Evolutionary conservation across 1,284 basidiomycete genomes (phyloP), one percentile per base, ranked within the genome.

Genomic region (Mycena sp.): DNA sequence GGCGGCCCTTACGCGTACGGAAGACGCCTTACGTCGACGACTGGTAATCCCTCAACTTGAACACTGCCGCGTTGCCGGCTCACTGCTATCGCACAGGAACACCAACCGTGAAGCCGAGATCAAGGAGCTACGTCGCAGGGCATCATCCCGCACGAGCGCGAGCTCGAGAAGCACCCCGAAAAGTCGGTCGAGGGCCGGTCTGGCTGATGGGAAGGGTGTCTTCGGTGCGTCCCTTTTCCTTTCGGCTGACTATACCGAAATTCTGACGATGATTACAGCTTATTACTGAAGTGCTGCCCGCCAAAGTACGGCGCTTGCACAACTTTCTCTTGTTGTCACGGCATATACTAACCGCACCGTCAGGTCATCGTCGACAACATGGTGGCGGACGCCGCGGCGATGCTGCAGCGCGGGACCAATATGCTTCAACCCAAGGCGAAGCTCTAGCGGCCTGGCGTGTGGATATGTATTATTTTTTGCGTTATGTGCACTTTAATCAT

Each of bases 121-220:
- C 74, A 87, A 89, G 77, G 84, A 88, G 66, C 83, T 95, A 93
- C 91, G 0, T 81, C 86, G 2, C 84, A 90, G 77, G 94, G 95
- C 40, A 86, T 93, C 66, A 77, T 96, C 64, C 94, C 94, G 17
- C 81, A 86, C 65, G 81, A 88, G 35, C 77, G 85, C 7, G 94
- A 96, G 68, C 72, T 95, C 28, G 81, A 90, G 77, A 83, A 87
- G 71, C 88, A 56, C 37, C 65, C 65, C 45, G 62, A 67, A 35
- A 54, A 26, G 17, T 58, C 55, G n/a, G 6, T 52, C 11, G 40
- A 46, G 51, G 91, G 88, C 89, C 76, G 80, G 11, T 75, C 41
- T 94, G 90, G 88, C 81, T 94, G 48, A 93, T 95, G 79, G 94
- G 94, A 38, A 85, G 86, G 55, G 92, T 94, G 17, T 85, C 92